These are phyloP conservation scores for Silene noctiflora DNA, from an alignment of 179 eudicot species.

Conservation along the genomic window DNA sequence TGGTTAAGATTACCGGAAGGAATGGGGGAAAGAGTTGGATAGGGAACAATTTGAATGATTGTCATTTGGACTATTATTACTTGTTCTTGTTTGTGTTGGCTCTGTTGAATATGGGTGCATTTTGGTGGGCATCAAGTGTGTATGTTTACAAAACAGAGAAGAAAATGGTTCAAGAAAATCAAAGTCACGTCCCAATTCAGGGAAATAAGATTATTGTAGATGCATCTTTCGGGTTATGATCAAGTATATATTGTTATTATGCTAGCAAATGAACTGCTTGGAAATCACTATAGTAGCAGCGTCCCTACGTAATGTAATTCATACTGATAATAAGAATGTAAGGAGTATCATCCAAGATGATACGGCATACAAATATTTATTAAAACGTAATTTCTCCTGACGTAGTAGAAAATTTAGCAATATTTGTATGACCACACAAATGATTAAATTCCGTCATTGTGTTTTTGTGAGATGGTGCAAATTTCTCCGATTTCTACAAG, in stretches of 20 bases:
- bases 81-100: conserved; percentile 56
- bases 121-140: conserved; percentile 51
- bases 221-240: conserved; percentile 30
- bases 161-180: conserved; percentile 23
- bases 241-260: neutral
- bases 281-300: no score
- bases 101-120: conserved; percentile 46
- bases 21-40: conserved; percentile 68
- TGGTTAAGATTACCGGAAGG: conserved; percentile 45
- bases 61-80: conserved; percentile 71
- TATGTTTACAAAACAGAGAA: conserved; percentile 65
- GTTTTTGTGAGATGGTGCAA: no score
- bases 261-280: neutral
- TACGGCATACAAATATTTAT: no score
- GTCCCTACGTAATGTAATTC: neutral
- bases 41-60: conserved; percentile 73
- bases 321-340: neutral
- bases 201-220: conserved; percentile 32
- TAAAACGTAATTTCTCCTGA: no score
- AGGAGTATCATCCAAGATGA: neutral
- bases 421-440: no score
- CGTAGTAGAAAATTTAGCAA: no score
- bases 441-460: no score
- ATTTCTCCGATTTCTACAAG: no score
- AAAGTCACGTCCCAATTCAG: conserved; percentile 34